Base-by-base conservation (phyloP, 441 rosid species). In the Erodium moschatum region DNA sequence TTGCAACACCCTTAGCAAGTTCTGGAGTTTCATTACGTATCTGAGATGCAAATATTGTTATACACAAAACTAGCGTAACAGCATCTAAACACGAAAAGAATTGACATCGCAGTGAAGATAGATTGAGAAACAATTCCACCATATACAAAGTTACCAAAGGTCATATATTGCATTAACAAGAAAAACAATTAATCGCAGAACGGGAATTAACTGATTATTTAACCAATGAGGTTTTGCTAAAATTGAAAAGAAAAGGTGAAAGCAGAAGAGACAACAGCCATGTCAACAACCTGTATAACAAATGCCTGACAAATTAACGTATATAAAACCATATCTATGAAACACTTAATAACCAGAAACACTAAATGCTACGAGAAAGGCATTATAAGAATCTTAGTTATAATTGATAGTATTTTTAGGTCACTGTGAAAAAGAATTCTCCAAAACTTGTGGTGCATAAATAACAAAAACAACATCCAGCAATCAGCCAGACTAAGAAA, bases 1-100 rank as follows among this genome's bases (percentile, higher is more conserved):
- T 89, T 29, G 96, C 97, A 81, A 96, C 98, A 76, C 97, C 99
- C 77, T 75, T 85, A 63, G 89, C 84, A 72, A 85, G 92, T 62
- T 77, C 92, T 67, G 95, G 90, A 77, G 86, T 83, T 81, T 87
- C 87, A 61, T 85, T 81, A 40, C 96, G 85, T 79, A 82, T 88
- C 99, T 95, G 85, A 64, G 29, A 69, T 74, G 79, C 69, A 64
- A 46, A 69, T 77, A 66, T 68, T 58, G 27, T 67, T 63, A 46
- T 38, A 64, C 54, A 24, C 38, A 13, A 44, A 64, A 50, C 38
- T 16, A 61, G 0, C 3, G n/a, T 16, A 73, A 69, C 56, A 42
- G 68, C 27, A 54, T 69, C 35, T 69, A 64, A 67, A 68, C 64
- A 68, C 54, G 65, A 74, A 24, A 46, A 58, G 19, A 31, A 46